Percentiles rank a stretch among this genome's conserved stretches.
These are phyloP conservation scores for Vitis rupestris DNA, from an alignment of 164 flowering plant genomes.

Conservation along the genomic window DNA sequence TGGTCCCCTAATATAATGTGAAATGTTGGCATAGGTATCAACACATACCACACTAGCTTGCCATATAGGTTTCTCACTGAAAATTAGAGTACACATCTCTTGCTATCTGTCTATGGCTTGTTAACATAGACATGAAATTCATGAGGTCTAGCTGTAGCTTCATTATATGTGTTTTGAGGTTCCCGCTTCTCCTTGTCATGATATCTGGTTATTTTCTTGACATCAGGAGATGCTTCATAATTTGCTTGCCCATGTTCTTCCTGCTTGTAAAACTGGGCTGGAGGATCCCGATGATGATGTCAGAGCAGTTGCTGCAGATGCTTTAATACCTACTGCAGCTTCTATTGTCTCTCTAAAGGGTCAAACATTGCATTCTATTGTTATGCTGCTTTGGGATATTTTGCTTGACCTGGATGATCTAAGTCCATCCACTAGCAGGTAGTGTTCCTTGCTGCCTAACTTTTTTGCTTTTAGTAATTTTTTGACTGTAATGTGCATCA, in stretches of 20 bases:
- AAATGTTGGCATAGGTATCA: no score
- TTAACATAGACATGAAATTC: no score
- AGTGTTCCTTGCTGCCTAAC: not conserved
- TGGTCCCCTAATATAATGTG: no score
- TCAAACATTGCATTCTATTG: constrained; percentile 65
- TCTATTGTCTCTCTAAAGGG: constrained; percentile 71
- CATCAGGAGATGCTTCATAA: constrained; percentile 82
- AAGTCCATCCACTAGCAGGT: constrained; percentile 99
- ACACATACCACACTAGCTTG: no score
- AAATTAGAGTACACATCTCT: no score
- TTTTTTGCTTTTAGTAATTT: constrained; percentile 7
- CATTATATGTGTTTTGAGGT: not conserved
- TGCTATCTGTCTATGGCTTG: no score
- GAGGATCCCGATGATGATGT: constrained; percentile 99
- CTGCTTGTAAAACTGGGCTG: constrained; percentile 90
- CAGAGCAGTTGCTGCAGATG: constrained; percentile 98
- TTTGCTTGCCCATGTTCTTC: constrained; percentile 73
- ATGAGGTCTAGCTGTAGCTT: not conserved
- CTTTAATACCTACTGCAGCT: constrained; percentile 83
- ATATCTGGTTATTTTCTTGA: constrained; percentile 3
- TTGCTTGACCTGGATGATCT: constrained; percentile 97
- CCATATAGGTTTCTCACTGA: no score
- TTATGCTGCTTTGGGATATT: constrained; percentile 98
- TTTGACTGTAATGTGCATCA: no score
- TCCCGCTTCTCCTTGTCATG: not conserved